A percentile compares a stretch with the other conserved stretches of the same genome.
Conservation (phyloP, 192 early-diverging fungal genomes). For the Podila epicladia region DNA sequence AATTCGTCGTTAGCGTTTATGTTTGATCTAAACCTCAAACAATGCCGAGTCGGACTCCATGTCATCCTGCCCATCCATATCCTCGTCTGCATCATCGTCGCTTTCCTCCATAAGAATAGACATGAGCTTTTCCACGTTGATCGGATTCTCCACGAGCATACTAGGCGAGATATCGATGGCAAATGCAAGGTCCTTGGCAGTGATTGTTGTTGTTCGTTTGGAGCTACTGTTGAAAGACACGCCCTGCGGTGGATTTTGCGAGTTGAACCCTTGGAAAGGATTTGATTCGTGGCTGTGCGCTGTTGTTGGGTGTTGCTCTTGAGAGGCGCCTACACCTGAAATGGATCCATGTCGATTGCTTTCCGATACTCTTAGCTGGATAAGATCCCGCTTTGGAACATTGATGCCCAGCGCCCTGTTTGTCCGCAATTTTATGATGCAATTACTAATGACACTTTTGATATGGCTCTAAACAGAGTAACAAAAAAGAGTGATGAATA, state of each 20-base stretch:
- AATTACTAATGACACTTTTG: slow-evolving; percentile 72
- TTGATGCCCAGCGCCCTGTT: slow-evolving; percentile 69
- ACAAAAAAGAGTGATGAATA: background rate
- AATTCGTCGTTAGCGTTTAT: too few species aligned
- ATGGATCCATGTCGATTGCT: slow-evolving; percentile 48
- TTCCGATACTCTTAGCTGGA: slow-evolving; percentile 47
- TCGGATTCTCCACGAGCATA: slow-evolving; percentile 69
- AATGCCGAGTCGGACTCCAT: slow-evolving; percentile 15
- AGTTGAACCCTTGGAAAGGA: background rate
- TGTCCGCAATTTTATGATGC: slow-evolving; percentile 70
- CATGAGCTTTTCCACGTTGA: slow-evolving; percentile 65
- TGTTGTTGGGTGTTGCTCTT: slow-evolving; percentile 40
- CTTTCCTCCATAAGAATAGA: slow-evolving; percentile 59
- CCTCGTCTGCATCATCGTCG: slow-evolving; percentile 61
- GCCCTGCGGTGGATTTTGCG: slow-evolving; percentile 4
- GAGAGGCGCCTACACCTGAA: slow-evolving; percentile 11
- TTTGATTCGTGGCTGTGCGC: too few species aligned
- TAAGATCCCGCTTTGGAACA: slow-evolving; percentile 10
- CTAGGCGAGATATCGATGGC: slow-evolving; percentile 71
- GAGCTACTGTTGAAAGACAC: slow-evolving; percentile 18
- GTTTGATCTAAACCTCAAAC: too few species aligned
- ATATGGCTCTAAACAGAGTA: slow-evolving; percentile 60
- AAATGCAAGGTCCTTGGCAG: slow-evolving; percentile 69
- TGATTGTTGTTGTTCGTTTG: slow-evolving; percentile 48
- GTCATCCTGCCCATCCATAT: slow-evolving; percentile 48